These are phyloP conservation scores for Teratosphaeria destructans DNA, from an alignment of 2,329 filamentous ascomycete species.

Conservation along the genomic window DNA sequence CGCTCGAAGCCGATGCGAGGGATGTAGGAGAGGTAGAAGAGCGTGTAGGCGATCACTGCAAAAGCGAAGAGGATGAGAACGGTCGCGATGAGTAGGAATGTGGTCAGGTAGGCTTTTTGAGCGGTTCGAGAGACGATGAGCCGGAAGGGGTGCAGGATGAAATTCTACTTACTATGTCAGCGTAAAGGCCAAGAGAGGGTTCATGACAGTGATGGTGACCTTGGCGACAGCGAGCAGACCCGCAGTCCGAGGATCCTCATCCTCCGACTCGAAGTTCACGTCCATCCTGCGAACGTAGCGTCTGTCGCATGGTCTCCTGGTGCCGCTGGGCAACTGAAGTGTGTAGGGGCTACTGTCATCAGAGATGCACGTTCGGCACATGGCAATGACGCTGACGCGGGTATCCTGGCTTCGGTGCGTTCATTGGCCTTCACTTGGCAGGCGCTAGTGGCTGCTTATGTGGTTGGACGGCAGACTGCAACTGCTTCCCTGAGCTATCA, in stretches of 20 bases:
- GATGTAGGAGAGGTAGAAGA: slow-evolving; percentile 61
- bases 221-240: neutral
- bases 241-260: neutral
- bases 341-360: neutral
- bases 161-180: slow-evolving; percentile 32
- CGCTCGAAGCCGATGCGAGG: slow-evolving; percentile 53
- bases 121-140: slow-evolving; percentile 50
- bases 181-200: neutral
- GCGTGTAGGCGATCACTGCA: slow-evolving; percentile 50
- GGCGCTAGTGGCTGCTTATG: neutral
- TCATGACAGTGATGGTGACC: neutral
- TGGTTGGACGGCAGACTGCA: neutral
- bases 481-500: neutral
- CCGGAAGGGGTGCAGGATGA: slow-evolving; percentile 43
- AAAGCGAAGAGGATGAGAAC: slow-evolving; percentile 46
- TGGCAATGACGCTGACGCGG: neutral
- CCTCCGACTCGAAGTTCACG: neutral
- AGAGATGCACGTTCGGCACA: neutral
- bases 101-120: slow-evolving; percentile 54
- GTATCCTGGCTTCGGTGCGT: neutral
- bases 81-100: slow-evolving; percentile 42
- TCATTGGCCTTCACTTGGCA: neutral
- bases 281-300: neutral
- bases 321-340: neutral
- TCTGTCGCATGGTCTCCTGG: neutral